A percentile compares a stretch with the other conserved stretches of the same genome.
Conservation (phyloP, 129 eudicot genomes). For the Lactuca sativa region DNA sequence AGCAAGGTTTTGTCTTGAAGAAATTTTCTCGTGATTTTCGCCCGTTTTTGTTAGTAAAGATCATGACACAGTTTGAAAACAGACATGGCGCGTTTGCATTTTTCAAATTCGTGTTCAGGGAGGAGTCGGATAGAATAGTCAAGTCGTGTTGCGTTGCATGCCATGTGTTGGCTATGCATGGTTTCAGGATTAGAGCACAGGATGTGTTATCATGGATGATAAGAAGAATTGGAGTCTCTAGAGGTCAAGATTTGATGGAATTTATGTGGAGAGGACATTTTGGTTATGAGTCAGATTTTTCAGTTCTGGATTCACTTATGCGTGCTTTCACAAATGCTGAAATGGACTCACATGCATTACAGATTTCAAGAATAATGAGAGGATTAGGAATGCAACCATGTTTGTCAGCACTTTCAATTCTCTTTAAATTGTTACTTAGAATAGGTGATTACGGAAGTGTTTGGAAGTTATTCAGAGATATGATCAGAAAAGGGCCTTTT, state of each 20-base stretch:
- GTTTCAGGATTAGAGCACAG: slow-evolving; percentile 57
- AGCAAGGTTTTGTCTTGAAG: slow-evolving; percentile 23
- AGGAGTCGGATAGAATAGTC: slow-evolving; percentile 41
- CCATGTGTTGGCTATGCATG: slow-evolving; percentile 48
- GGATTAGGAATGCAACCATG: slow-evolving; percentile 58
- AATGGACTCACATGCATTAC: slow-evolving; percentile 49
- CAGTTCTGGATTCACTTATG: slow-evolving; percentile 79
- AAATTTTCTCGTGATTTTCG: slow-evolving; percentile 50
- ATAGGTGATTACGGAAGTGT: slow-evolving; percentile 80
- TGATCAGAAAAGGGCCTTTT: slow-evolving; percentile 60
- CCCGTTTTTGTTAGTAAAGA: slow-evolving; percentile 55
- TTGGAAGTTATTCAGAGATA: slow-evolving; percentile 83
- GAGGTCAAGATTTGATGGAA: slow-evolving; percentile 53
- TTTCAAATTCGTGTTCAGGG: slow-evolving; percentile 54
- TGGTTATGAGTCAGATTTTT: slow-evolving; percentile 61
- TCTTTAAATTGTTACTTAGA: slow-evolving; percentile 62
- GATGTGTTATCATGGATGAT: slow-evolving; percentile 69
- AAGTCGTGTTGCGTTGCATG: slow-evolving; percentile 53
- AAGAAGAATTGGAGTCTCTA: slow-evolving; percentile 46
- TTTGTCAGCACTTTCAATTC: slow-evolving; percentile 50
- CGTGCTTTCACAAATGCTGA: slow-evolving; percentile 60
- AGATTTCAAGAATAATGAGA: slow-evolving; percentile 60
- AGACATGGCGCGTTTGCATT: slow-evolving; percentile 55
- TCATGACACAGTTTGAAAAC: slow-evolving; percentile 50
- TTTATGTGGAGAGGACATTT: slow-evolving; percentile 59